Percentiles rank a stretch among this genome's conserved stretches.
These are phyloP conservation scores for Lepidium didymum DNA, from an alignment of 345 rosid genomes.

Conservation along the genomic window DNA sequence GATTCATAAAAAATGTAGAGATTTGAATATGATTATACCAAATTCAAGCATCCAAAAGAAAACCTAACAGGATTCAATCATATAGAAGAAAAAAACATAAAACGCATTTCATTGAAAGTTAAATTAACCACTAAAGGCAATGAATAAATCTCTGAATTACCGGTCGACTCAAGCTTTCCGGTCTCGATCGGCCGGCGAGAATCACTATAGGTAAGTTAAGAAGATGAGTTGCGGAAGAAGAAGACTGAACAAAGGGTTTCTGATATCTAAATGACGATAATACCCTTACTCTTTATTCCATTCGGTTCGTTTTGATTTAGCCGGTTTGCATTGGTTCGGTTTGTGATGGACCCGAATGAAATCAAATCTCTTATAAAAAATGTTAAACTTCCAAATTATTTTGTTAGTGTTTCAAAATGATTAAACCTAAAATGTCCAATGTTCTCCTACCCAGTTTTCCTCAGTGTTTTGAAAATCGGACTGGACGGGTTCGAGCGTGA, in stretches of 20 bases:
- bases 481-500: too few species aligned
- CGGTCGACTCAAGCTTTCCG: slow-evolving; percentile 6
- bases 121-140: background rate
- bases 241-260: slow-evolving; percentile 1
- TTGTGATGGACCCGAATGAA: background rate
- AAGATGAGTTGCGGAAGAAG: background rate
- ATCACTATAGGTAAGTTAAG: background rate
- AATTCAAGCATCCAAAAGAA: background rate
- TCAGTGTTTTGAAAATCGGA: too few species aligned
- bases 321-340: background rate
- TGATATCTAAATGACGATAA: background rate
- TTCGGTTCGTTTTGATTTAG: background rate
- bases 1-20: background rate
- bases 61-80: background rate
- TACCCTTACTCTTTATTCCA: background rate
- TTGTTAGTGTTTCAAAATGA: too few species aligned
- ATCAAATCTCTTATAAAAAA: background rate
- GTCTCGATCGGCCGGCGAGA: slow-evolving; percentile 14
- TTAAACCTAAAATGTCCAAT: too few species aligned
- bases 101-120: background rate
- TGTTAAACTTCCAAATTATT: too few species aligned
- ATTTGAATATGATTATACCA: background rate
- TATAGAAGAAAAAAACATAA: background rate
- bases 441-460: too few species aligned
- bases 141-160: background rate